Conservation (phyloP, 192 early-diverging fungal genomes). For the Linnemannia hyalina region DNA sequence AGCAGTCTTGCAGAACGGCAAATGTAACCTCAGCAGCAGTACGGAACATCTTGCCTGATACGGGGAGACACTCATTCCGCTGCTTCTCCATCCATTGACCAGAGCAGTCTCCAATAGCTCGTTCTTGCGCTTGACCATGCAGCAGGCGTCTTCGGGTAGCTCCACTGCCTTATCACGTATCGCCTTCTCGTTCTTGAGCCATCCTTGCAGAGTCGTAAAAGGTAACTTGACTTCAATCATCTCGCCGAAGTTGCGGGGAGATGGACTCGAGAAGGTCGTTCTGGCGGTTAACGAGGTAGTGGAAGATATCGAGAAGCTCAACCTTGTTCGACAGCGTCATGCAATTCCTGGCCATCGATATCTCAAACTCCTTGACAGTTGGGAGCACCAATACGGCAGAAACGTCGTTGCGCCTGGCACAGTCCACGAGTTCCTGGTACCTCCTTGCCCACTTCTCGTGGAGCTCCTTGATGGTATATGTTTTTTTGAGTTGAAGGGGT, state of each 20-base stretch:
- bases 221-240: constrained; percentile 5
- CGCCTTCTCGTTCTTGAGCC: background rate
- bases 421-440: constrained; percentile 4
- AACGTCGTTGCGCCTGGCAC: constrained; percentile 7
- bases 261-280: background rate
- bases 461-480: constrained; percentile 6
- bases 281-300: constrained; percentile 8
- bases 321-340: background rate
- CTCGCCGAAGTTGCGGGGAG: constrained; percentile 2
- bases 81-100: constrained; percentile 19
- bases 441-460: background rate
- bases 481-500: background rate
- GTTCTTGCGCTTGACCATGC: background rate
- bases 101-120: constrained; percentile 7
- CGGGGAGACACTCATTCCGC: background rate
- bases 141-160: background rate
- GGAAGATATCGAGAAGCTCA: constrained; percentile 18
- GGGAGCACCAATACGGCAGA: constrained; percentile 1
- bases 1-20: background rate
- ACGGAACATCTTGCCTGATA: background rate
- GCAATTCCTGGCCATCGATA: constrained; percentile 5
- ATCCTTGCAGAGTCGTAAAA: background rate
- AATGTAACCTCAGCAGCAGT: background rate
- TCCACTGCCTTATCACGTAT: background rate
- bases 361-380: background rate